A percentile compares a stretch with the other conserved stretches of the same genome.
Conservation (phyloP, 257 asterid species). For the Jacaranda copaia region DNA sequence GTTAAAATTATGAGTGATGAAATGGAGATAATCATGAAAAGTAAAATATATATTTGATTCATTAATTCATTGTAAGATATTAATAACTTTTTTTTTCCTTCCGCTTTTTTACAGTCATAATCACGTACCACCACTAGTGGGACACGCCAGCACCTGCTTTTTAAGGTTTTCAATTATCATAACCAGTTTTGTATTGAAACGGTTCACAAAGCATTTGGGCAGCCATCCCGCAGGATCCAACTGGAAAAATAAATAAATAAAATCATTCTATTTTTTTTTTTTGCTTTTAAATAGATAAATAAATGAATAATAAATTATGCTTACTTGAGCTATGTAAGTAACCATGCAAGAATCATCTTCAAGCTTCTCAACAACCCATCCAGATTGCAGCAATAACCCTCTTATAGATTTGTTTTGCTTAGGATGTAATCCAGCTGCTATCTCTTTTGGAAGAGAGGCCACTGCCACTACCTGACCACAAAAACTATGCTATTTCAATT, state of each 20-base stretch:
- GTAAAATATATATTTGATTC: conserved; percentile 7
- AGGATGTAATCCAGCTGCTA: conserved; percentile 88
- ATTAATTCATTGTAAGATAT: conserved; percentile 3
- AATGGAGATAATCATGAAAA: conserved; percentile 17
- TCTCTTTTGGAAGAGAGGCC: conserved; percentile 93
- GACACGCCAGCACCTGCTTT: conserved; percentile 80
- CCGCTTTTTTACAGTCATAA: conserved; percentile 30
- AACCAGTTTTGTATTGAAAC: conserved; percentile 81
- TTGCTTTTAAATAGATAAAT: neutral
- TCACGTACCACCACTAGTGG: conserved; percentile 54
- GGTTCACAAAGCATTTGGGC: conserved; percentile 90
- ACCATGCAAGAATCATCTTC: conserved; percentile 86
- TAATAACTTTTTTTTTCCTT: neutral
- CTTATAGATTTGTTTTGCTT: conserved; percentile 80
- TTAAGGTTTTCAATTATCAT: conserved; percentile 94
- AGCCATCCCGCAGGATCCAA: conserved; percentile 98
- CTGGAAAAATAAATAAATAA: conserved; percentile 44
- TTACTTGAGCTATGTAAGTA: conserved; percentile 90
- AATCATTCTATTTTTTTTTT: neutral
- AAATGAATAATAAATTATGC: neutral
- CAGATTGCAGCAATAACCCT: conserved; percentile 82
- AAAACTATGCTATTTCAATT: too few species aligned
- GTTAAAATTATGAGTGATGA: conserved; percentile 26
- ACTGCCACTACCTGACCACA: conserved; percentile 82
- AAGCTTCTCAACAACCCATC: conserved; percentile 96